phyloP scores from a whole-genome alignment of 2,329 filamentous ascomycete genomes.

The Incumbomyces delicatus region DNA sequence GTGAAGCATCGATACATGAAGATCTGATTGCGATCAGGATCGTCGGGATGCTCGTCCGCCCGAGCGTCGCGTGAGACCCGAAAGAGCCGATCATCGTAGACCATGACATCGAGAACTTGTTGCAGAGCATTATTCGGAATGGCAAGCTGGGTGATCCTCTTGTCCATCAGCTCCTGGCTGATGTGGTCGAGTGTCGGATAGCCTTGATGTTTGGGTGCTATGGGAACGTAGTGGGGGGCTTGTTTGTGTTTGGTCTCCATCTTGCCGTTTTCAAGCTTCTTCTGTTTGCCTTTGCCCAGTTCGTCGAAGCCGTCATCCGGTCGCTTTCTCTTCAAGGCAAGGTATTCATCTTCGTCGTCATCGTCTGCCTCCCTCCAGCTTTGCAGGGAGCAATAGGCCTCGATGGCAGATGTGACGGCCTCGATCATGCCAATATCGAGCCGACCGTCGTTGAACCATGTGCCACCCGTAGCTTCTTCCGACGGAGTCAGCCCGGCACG shows the following conservation, averaged over 20 bases:
- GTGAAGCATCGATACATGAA: constrained; percentile 38
- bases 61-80: constrained; percentile 12
- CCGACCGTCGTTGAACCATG: constrained; percentile 79
- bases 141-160: constrained; percentile 53
- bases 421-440: constrained; percentile 84
- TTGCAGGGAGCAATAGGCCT: constrained; percentile 59
- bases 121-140: constrained; percentile 61
- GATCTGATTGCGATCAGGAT: constrained; percentile 9
- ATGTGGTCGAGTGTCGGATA: constrained; percentile 78
- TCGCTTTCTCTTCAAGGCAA: constrained; percentile 13
- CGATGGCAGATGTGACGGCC: constrained; percentile 50
- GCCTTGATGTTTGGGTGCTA: constrained; percentile 55
- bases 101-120: constrained; percentile 76
- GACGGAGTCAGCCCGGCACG: constrained; percentile 72
- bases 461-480: constrained; percentile 83
- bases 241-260: constrained; percentile 5
- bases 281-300: constrained; percentile 13
- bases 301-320: constrained; percentile 16
- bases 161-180: constrained; percentile 61
- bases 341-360: constrained; percentile 16
- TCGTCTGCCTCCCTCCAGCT: constrained; percentile 54
- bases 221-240: constrained; percentile 35
- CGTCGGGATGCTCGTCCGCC: constrained; percentile 12
- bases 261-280: constrained; percentile 9
- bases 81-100: constrained; percentile 79